Evolutionary conservation across 2,329 filamentous ascomycete genomes (phyloP).

Genomic region (Neoascochyta sp.): DNA sequence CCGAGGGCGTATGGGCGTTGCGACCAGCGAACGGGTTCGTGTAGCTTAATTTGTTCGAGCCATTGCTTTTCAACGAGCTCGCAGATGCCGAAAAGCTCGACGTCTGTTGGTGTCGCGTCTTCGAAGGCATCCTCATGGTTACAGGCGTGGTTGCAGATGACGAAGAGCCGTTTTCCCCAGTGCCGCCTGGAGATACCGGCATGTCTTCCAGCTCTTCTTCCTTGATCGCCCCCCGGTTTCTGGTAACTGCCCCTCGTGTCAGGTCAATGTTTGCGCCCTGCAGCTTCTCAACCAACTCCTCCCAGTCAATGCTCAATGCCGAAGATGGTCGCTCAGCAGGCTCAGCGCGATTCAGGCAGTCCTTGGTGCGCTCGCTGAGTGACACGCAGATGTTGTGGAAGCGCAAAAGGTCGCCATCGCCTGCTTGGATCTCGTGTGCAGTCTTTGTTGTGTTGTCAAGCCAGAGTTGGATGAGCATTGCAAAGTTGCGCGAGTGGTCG

Average conservation of each 20-base stretch:
- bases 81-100: constrained; percentile 33
- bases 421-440: constrained; percentile 37
- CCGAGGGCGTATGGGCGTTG: constrained; percentile 20
- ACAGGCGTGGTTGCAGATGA: constrained; percentile 35
- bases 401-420: constrained; percentile 46
- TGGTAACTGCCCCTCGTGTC: constrained; percentile 30
- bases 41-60: constrained; percentile 21
- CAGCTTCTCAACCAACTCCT: constrained; percentile 51
- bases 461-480: constrained; percentile 79
- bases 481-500: constrained; percentile 81
- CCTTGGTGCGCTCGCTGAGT: constrained; percentile 47
- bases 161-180: constrained; percentile 23
- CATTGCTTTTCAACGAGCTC: constrained; percentile 30
- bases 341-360: constrained; percentile 51
- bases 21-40: constrained; percentile 24
- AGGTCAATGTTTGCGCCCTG: constrained; percentile 34
- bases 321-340: constrained; percentile 51
- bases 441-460: constrained; percentile 51
- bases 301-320: constrained; percentile 49
- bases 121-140: constrained; percentile 30
- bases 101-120: constrained; percentile 29
- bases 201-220: constrained; percentile 24
- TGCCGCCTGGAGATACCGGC: constrained; percentile 21
- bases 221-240: constrained; percentile 25
- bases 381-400: constrained; percentile 51